These are phyloP conservation scores for Lichina pygmaea DNA, from an alignment of 495 filamentous ascomycete genomes.

Conservation along the genomic window DNA sequence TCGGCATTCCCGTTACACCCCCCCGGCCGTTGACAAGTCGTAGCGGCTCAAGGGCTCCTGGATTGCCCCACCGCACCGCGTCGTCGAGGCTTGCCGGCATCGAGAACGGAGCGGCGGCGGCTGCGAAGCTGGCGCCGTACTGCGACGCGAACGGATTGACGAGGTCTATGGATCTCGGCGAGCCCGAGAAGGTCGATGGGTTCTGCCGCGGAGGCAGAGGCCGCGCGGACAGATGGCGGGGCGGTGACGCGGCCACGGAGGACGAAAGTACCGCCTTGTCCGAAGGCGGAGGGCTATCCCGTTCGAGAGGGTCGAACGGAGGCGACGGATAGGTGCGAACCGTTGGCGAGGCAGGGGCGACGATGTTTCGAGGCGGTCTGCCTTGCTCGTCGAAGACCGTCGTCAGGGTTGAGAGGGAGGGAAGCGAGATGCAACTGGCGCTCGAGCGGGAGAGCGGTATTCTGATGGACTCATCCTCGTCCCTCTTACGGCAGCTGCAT, in stretches of 20 bases:
- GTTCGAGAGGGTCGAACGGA: not conserved
- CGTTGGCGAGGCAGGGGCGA: conserved; percentile 15
- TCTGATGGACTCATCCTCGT: conserved; percentile 3
- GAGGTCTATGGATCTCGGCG: conserved; percentile 12
- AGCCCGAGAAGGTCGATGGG: conserved; percentile 9
- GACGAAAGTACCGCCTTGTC: conserved; percentile 7
- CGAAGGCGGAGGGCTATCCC: conserved; percentile 10
- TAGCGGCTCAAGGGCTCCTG: not conserved
- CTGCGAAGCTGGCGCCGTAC: not conserved
- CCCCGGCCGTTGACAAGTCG: too few species aligned
- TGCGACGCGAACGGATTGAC: conserved; percentile 8
- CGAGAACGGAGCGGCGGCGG: not conserved
- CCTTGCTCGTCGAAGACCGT: conserved; percentile 10
- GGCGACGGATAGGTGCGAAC: not conserved
- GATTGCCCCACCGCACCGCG: not conserved
- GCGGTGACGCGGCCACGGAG: not conserved
- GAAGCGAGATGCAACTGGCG: conserved; percentile 1
- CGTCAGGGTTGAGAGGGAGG: not conserved
- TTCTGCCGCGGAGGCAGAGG: conserved; percentile 11
- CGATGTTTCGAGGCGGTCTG: conserved; percentile 10
- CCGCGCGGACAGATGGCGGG: not conserved
- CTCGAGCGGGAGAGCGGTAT: not conserved
- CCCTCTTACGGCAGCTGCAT: conserved; percentile 13
- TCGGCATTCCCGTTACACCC: too few species aligned
- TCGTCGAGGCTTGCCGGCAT: not conserved